phyloP scores from a whole-genome alignment of 345 rosid species.

The Trapa incisa region DNA sequence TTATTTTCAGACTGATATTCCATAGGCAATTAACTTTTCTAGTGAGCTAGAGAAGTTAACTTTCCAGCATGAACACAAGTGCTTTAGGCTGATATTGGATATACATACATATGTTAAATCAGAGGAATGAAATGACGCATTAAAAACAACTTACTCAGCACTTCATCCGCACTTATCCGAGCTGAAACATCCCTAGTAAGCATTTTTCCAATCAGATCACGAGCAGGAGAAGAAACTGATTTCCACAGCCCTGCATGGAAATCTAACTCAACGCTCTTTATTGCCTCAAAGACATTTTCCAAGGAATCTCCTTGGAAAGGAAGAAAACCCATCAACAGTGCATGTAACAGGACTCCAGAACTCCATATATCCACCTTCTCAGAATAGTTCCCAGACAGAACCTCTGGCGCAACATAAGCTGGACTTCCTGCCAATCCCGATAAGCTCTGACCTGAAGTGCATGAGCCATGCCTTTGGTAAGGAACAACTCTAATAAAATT shows the following conservation, averaged over 20 bases:
- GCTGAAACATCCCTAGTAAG: conserved; percentile 81
- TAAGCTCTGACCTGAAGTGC: conserved; percentile 61
- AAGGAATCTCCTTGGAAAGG: conserved; percentile 83
- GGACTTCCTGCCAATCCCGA: conserved; percentile 94
- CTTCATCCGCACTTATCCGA: conserved; percentile 86
- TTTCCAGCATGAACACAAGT: not conserved
- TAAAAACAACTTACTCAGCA: conserved; percentile 47
- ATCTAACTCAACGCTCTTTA: conserved; percentile 70
- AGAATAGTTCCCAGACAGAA: conserved; percentile 60
- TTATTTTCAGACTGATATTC: too few species aligned
- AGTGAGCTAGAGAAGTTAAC: not conserved
- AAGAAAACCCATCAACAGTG: conserved; percentile 61
- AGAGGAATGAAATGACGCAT: not conserved
- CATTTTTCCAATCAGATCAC: conserved; percentile 76
- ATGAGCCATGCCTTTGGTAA: not conserved
- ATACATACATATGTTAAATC: not conserved
- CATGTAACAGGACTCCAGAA: conserved; percentile 77
- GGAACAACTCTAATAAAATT: not conserved
- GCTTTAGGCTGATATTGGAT: not conserved
- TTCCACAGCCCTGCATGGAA: conserved; percentile 72
- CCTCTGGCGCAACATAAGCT: conserved; percentile 92
- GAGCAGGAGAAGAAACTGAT: conserved; percentile 66
- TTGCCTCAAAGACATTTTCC: conserved; percentile 69
- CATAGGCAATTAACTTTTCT: too few species aligned
- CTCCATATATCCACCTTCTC: conserved; percentile 96